These are phyloP conservation scores for Dactylellina leptospora DNA, from an alignment of 2,329 filamentous ascomycete species.

Conservation along the genomic window DNA sequence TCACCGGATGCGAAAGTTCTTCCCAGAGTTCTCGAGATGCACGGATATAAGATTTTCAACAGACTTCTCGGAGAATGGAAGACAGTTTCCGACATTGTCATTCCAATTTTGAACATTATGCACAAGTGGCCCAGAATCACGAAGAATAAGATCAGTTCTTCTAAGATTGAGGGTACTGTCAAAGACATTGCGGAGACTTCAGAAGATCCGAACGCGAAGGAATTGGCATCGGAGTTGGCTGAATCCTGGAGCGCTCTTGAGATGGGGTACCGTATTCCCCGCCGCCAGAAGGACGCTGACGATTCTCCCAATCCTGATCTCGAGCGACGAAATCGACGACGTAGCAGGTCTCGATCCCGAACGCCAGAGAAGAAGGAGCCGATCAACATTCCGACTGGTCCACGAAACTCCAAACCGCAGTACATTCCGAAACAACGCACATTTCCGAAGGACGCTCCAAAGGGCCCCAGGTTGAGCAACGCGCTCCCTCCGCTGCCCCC, in stretches of 20 bases:
- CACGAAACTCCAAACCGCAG: constrained; percentile 29
- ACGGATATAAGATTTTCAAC: constrained; percentile 94
- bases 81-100: constrained; percentile 86
- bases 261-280: constrained; percentile 88
- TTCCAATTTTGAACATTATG: constrained; percentile 89
- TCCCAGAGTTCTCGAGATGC: constrained; percentile 91
- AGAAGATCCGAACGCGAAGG: constrained; percentile 77
- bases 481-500: constrained; percentile 23
- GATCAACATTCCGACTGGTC: constrained; percentile 44
- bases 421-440: constrained; percentile 37
- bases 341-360: constrained; percentile 43
- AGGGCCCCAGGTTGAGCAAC: constrained; percentile 24
- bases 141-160: constrained; percentile 95
- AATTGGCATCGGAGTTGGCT: constrained; percentile 75
- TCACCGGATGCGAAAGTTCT: constrained; percentile 87
- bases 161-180: constrained; percentile 88
- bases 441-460: constrained; percentile 46
- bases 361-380: constrained; percentile 38
- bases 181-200: constrained; percentile 70
- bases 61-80: constrained; percentile 83
- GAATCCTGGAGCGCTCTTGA: constrained; percentile 89
- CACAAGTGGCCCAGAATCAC: constrained; percentile 89
- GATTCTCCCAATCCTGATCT: constrained; percentile 46
- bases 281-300: constrained; percentile 60
- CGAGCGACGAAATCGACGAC: constrained; percentile 35